Conservation (phyloP, 305 asterid species). For the Plantago rigida region DNA sequence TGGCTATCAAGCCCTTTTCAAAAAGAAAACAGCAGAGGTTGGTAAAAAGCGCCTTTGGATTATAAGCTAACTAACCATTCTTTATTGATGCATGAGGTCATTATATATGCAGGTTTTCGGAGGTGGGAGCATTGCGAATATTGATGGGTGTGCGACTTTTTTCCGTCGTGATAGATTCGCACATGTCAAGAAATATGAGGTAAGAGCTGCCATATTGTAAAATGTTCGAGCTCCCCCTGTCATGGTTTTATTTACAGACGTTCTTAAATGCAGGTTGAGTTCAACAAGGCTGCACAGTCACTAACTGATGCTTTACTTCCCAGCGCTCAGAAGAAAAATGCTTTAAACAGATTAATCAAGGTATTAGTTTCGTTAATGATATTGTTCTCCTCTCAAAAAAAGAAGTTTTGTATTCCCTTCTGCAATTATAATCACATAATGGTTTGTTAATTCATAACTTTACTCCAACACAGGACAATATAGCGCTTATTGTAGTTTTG, state of each 20-base stretch:
- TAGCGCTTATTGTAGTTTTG: slow-evolving; percentile 77
- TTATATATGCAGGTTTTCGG: slow-evolving; percentile 50
- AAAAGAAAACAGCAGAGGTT: slow-evolving; percentile 80
- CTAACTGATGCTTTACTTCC: slow-evolving; percentile 78
- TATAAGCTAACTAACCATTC: slow-evolving; percentile 6
- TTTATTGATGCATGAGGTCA: slow-evolving; percentile 22
- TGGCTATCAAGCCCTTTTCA: slow-evolving; percentile 85
- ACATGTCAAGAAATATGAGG: slow-evolving; percentile 95
- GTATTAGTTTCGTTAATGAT: slow-evolving; percentile 29
- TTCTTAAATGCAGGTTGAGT: slow-evolving; percentile 64
- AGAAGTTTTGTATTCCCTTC: slow-evolving; percentile 1
- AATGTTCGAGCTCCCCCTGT: slow-evolving; percentile 13
- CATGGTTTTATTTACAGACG: slow-evolving; percentile 14
- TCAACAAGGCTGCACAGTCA: slow-evolving; percentile 96
- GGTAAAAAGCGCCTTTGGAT: slow-evolving; percentile 25
- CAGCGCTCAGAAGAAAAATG: slow-evolving; percentile 68
- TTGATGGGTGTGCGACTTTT: slow-evolving; percentile 96
- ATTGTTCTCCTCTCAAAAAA: background rate
- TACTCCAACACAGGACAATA: slow-evolving; percentile 62
- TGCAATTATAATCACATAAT: slow-evolving; percentile 5
- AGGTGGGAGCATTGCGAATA: slow-evolving; percentile 39
- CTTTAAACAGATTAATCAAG: slow-evolving; percentile 79
- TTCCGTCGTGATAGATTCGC: slow-evolving; percentile 95
- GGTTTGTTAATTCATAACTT: slow-evolving; percentile 4
- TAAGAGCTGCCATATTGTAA: slow-evolving; percentile 22